Conservation (phyloP, 163 green algal species). For the Coccomyxa subellipsoidea region DNA sequence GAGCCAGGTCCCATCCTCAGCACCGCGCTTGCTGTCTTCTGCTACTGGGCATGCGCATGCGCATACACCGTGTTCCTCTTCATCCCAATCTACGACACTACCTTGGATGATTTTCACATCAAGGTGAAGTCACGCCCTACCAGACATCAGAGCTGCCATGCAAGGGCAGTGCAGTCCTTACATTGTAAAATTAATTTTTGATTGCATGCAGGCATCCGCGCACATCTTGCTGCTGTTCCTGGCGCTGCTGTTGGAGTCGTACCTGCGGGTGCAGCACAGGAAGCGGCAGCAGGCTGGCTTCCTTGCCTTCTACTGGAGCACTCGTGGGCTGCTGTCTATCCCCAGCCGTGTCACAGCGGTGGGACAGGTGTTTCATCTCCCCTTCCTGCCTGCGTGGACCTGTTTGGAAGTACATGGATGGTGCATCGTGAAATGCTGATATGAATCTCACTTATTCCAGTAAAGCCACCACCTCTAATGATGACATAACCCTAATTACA, state of each 20-base stretch:
- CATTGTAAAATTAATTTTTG: neutral
- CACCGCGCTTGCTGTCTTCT: neutral
- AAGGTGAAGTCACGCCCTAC: too few species aligned
- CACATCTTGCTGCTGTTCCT: conserved; percentile 8
- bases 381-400: neutral
- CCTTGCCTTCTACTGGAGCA: conserved; percentile 20
- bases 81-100: neutral
- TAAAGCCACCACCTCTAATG: too few species aligned
- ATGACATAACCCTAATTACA: too few species aligned
- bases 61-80: conserved; percentile 11
- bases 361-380: neutral
- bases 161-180: neutral
- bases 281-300: conserved; percentile 15
- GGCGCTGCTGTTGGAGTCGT: conserved; percentile 13
- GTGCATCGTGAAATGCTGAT: too few species aligned
- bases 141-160: neutral
- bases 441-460: too few species aligned
- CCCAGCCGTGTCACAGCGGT: neutral
- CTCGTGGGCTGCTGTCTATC: conserved; percentile 3
- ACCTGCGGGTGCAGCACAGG: conserved; percentile 13
- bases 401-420: too few species aligned
- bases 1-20: neutral
- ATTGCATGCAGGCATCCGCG: conserved; percentile 11
- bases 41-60: neutral
- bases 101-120: conserved; percentile 3